Conservation (phyloP, 441 rosid species). For the Bruguiera hainesii region DNA sequence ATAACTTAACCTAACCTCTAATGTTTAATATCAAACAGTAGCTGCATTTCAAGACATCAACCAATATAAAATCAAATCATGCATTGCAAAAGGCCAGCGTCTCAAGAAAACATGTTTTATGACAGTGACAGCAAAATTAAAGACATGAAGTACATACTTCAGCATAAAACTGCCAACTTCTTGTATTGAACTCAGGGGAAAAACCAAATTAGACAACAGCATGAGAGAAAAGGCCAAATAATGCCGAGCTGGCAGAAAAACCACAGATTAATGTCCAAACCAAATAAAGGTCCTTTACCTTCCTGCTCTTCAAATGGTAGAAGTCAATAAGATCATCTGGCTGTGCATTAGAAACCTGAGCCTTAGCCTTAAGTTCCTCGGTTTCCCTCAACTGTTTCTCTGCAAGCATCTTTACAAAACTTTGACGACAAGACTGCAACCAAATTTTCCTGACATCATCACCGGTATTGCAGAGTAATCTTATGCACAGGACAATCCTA, state of each 20-base stretch:
- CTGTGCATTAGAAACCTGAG: conserved; percentile 79
- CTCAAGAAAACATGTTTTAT: background rate
- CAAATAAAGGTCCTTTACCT: conserved; percentile 39
- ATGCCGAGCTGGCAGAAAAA: background rate
- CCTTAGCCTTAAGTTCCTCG: conserved; percentile 84
- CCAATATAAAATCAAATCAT: too few species aligned
- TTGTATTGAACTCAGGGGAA: too few species aligned
- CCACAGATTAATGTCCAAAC: conserved; percentile 4
- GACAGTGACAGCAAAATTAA: background rate
- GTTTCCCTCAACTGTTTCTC: conserved; percentile 81
- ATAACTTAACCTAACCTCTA: too few species aligned
- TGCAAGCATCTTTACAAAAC: conserved; percentile 85
- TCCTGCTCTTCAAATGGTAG: conserved; percentile 92
- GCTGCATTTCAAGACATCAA: too few species aligned
- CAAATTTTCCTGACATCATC: conserved; percentile 78
- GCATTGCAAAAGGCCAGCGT: too few species aligned
- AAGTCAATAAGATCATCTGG: conserved; percentile 92
- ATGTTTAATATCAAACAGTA: too few species aligned
- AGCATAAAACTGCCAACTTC: background rate
- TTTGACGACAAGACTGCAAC: conserved; percentile 79
- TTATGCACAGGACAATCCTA: conserved; percentile 71
- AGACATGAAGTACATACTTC: background rate
- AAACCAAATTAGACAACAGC: too few species aligned
- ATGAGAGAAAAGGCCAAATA: background rate
- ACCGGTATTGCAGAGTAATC: conserved; percentile 65